Evolutionary conservation across 768 basidiomycete genomes (phyloP).

Genomic region (Leccinum fibrillosum): DNA sequence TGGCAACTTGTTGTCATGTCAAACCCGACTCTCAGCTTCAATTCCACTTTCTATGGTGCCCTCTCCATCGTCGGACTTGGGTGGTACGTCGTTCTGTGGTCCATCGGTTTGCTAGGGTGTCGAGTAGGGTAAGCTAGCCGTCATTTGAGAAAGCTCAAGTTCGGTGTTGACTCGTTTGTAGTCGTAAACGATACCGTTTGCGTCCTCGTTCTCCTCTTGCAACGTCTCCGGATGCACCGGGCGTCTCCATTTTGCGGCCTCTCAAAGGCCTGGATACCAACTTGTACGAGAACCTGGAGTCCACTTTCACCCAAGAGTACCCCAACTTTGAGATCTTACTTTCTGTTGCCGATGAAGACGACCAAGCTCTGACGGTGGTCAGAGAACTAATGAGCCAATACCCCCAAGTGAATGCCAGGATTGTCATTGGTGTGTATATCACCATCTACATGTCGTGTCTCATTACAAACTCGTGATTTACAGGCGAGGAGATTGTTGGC

Average conservation of each 20-base stretch:
- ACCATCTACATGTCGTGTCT: not conserved
- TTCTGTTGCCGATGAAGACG: constrained; percentile 83
- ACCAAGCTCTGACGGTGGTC: constrained; percentile 86
- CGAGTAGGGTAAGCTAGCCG: constrained; percentile 56
- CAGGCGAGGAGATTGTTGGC: constrained; percentile 82
- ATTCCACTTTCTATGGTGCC: constrained; percentile 5
- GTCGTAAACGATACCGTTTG: constrained; percentile 71
- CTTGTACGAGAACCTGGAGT: constrained; percentile 93
- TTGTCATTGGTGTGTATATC: constrained; percentile 66
- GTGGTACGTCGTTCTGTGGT: constrained; percentile 67
- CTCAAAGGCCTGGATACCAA: constrained; percentile 95
- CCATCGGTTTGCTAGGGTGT: constrained; percentile 65
- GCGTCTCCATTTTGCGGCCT: constrained; percentile 92
- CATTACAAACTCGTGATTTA: not conserved
- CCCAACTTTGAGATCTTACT: constrained; percentile 89
- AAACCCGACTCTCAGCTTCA: constrained; percentile 2
- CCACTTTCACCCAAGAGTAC: constrained; percentile 89
- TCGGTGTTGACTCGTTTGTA: constrained; percentile 30
- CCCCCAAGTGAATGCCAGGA: constrained; percentile 64
- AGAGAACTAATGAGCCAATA: constrained; percentile 75
- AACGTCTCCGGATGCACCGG: constrained; percentile 59
- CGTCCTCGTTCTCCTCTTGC: constrained; percentile 61
- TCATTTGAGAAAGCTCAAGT: not conserved
- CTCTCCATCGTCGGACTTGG: constrained; percentile 42
- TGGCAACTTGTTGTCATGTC: constrained; percentile 12